phyloP scores from a whole-genome alignment of 1,284 basidiomycete species.

The Ceratobasidium sp. region DNA sequence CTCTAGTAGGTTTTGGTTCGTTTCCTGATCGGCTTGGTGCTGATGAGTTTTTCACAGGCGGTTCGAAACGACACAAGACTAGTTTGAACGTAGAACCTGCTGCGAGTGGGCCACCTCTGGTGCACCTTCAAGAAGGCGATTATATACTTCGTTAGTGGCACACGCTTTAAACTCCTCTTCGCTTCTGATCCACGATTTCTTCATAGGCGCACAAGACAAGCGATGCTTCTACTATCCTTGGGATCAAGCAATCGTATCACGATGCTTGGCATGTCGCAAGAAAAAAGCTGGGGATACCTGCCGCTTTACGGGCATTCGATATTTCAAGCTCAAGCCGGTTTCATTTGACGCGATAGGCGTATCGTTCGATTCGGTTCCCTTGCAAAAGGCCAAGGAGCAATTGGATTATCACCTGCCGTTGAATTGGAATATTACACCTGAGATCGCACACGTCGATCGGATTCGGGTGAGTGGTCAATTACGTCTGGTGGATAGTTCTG shows the following conservation, averaged over 20 bases:
- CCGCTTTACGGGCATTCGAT: constrained; percentile 29
- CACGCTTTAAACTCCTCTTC: background rate
- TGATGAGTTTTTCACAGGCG: background rate
- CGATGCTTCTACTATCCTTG: constrained; percentile 29
- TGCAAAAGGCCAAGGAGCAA: background rate
- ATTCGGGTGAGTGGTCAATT: constrained; percentile 15
- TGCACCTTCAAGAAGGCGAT: constrained; percentile 23
- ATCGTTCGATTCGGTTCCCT: constrained; percentile 12
- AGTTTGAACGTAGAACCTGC: background rate
- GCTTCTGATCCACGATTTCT: background rate
- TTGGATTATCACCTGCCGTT: constrained; percentile 13
- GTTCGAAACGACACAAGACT: background rate
- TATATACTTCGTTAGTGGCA: constrained; percentile 21
- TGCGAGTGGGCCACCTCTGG: background rate
- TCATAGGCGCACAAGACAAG: constrained; percentile 14
- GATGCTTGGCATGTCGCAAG: constrained; percentile 28
- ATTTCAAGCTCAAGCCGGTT: constrained; percentile 6
- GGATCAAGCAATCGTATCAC: constrained; percentile 22
- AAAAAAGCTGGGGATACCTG: constrained; percentile 40
- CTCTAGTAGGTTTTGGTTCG: background rate
- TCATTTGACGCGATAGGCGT: constrained; percentile 5
- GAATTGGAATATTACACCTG: constrained; percentile 27
- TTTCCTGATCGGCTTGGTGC: background rate
- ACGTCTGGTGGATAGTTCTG: background rate
- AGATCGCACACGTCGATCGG: constrained; percentile 21